A percentile compares a stretch with the other conserved stretches of the same genome.
Evolutionary conservation across 352 stramenopile species (phyloP).

Genomic region (Paralagenidium karlingii): DNA sequence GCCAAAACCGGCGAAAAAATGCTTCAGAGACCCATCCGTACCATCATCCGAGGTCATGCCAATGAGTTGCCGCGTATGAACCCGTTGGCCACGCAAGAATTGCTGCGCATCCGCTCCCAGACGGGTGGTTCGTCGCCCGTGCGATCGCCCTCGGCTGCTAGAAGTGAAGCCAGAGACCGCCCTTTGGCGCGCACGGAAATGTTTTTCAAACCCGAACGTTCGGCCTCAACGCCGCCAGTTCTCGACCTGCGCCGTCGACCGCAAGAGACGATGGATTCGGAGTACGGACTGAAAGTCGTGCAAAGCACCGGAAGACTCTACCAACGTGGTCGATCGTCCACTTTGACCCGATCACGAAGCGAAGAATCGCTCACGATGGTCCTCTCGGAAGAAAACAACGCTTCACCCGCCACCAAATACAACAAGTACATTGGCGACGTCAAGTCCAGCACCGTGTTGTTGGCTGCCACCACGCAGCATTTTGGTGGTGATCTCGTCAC

Average conservation of each 20-base stretch:
- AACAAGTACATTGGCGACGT: conserved; percentile 54
- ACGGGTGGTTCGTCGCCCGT: conserved; percentile 20
- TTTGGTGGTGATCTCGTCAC: conserved; percentile 77
- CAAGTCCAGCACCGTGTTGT: conserved; percentile 52
- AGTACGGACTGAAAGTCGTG: conserved; percentile 57
- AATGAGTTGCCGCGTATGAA: conserved; percentile 62
- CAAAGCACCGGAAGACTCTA: conserved; percentile 2
- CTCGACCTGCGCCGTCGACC: conserved; percentile 18
- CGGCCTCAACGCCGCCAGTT: conserved; percentile 11
- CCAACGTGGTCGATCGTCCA: conserved; percentile 29
- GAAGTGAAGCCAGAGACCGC: conserved; percentile 6
- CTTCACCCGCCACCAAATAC: conserved; percentile 32
- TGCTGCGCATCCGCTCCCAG: conserved; percentile 45
- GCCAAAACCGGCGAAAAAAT: conserved; percentile 15
- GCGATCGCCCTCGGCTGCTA: conserved; percentile 9
- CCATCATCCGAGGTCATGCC: conserved; percentile 46
- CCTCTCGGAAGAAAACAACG: conserved; percentile 4
- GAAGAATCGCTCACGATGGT: conserved; percentile 40
- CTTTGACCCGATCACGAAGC: conserved; percentile 57
- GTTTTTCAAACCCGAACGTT: conserved; percentile 10
- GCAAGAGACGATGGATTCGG: conserved; percentile 42
- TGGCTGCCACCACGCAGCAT: conserved; percentile 72
- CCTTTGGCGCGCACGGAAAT: neutral
- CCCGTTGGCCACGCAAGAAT: conserved; percentile 38
- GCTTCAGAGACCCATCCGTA: conserved; percentile 41